Evolutionary conservation across 2,329 filamentous ascomycete genomes (phyloP), one percentile per base, ranked within the genome.

Genomic region (Claviceps purpurea): DNA sequence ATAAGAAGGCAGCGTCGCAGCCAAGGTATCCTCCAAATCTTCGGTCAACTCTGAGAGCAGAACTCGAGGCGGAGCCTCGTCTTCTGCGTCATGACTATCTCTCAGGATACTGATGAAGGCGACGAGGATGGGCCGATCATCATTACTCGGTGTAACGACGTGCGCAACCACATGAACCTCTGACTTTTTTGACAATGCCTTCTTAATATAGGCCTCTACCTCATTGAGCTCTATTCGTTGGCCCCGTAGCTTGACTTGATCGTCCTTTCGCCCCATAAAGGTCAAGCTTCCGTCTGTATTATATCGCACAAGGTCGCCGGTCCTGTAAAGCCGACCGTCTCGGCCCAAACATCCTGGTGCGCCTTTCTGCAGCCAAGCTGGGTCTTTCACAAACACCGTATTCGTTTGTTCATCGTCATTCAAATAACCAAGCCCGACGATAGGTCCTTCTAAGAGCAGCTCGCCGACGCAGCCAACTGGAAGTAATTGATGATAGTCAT

Each of bases 211-310:
- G 16, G 30, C 24, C 34, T 61, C 59, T 1, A 61, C 52, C 30
- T 60, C 59, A 1, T 44, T 55, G 0, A 55, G 52, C 49, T 63
- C 61, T 18, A 64, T 50, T 8, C 61, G 58, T 40, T 62, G 57
- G 18, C 61, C 61, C 3, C 59, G 51, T 10, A 64, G 55, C 54
- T 62, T 62, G 43, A 59, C 51, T 20, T 62, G 60, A 1, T 50
- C 46, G 26, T 62, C 60, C 18, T 59, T 53, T 8, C 60, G 59
- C 0, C 60, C 59, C 13, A 62, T 52, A 49, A 60, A 62, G 45
- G 60, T 58, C 2, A 63, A 56, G 0, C 56, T 54, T 2, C 57
- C 55, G 37, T 61, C 55, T 1, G 49, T 49, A 3, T 56, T 24
- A 18, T 50, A 53, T 0, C 59, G 56, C 3, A 56, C 60, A 2